These are phyloP conservation scores for Ganoderma meredithae DNA, from an alignment of 1,284 basidiomycete species.

Conservation along the genomic window DNA sequence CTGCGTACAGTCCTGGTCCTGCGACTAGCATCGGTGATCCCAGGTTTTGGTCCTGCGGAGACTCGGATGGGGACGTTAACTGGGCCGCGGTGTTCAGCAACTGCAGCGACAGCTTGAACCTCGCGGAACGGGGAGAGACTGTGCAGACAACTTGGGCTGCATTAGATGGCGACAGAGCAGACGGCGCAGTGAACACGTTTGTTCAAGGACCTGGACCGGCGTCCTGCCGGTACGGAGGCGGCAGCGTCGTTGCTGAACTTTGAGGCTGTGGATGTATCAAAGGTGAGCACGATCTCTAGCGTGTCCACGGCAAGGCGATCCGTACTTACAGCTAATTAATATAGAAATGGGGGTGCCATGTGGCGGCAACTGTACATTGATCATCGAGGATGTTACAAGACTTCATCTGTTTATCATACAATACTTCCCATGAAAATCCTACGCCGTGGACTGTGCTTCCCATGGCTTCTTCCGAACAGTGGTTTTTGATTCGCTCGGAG, in stretches of 20 bases:
- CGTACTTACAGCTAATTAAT: neutral
- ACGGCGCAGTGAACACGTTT: neutral
- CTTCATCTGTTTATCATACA: neutral
- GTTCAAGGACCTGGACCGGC: neutral
- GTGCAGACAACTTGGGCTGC: neutral
- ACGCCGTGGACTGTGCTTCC: constrained; percentile 46
- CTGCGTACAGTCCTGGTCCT: neutral
- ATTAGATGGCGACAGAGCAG: too few relatives aligned
- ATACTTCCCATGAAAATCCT: neutral
- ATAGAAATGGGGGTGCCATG: neutral
- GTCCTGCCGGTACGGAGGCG: neutral
- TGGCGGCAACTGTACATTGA: neutral
- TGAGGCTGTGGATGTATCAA: neutral
- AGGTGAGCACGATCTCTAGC: neutral
- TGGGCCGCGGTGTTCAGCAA: neutral
- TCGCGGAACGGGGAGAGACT: neutral
- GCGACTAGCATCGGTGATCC: neutral
- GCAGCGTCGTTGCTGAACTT: neutral
- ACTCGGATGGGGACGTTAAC: neutral
- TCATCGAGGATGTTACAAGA: neutral
- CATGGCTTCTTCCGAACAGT: constrained; percentile 66
- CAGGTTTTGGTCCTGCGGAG: neutral
- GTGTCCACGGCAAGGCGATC: neutral
- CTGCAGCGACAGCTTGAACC: neutral
- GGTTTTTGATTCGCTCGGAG: constrained; percentile 61